Base-by-base conservation (phyloP, 179 eudicot species). In the Silene coronaria region DNA sequence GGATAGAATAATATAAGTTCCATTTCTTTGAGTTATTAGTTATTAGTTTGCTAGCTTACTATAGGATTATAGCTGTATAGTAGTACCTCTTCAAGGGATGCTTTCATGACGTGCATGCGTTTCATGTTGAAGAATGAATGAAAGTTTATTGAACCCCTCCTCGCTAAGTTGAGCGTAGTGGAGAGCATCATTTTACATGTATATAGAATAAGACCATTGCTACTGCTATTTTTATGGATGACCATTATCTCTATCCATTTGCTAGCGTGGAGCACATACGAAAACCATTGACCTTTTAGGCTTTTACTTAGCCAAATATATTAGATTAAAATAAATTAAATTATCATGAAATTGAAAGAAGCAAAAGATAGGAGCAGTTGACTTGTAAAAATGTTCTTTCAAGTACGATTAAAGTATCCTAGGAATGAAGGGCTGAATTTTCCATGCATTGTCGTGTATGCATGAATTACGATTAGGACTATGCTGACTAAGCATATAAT, bases 31-130 rank as follows among this genome's bases (percentile, higher is more conserved):
- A 51, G 62, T 59, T 26, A 30, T 19, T 24, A 42, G 34, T 34
- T 24, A 66, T 17, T 67, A 4, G 46, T 19, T 59, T 70, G 6
- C 19, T 38, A 42, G 32, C 62, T 28, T 59, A 69, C 57, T 42
- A 19, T 61, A 45, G 70, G 30, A 5, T 9, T 61, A 62, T 67
- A 77, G 70, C 75, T 77, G 69, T 65, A 19, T 55, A 24, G 11
- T 51, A 53, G 67, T 61, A 38, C 71, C 42, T 23, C 38, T 71
- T 48, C 58, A 63, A 58, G 46, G 38, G 30, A 34, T 51, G 26
- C 53, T 48, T 77, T 53, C 21, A 42, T 65, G 81, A 73, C 67
- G 81, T 74, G 81, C 70, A 68, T 67, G 67, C 32, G 36, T 57
- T 64, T 67, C 23, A 53, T 62, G 70, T 24, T 45, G 65, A 45